A percentile compares a stretch with the other conserved stretches of the same genome.
Conservation (phyloP, 164 flowering plant species). For the Houttuynia cordata region DNA sequence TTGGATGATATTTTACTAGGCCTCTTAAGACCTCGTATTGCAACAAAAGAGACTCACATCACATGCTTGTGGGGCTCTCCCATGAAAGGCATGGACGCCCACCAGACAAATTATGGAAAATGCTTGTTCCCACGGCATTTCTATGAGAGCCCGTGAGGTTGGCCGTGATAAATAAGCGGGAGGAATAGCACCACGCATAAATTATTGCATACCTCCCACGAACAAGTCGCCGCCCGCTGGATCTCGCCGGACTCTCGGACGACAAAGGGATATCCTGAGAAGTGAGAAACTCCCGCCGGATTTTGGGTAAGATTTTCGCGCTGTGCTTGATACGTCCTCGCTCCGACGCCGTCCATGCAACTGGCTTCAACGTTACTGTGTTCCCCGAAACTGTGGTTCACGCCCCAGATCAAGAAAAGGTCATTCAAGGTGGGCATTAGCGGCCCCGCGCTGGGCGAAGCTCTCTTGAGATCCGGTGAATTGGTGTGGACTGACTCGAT, state of each 20-base stretch:
- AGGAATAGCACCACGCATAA: too few relatives aligned
- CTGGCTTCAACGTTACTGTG: slow-evolving; percentile 32
- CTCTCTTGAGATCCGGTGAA: slow-evolving; percentile 16
- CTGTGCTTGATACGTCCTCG: too few relatives aligned
- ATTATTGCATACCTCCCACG: too few relatives aligned
- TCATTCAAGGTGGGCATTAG: slow-evolving; percentile 48
- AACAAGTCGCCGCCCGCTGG: too few relatives aligned
- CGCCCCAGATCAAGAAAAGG: slow-evolving; percentile 10
- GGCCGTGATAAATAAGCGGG: too few relatives aligned
- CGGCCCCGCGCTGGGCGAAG: slow-evolving; percentile 16
- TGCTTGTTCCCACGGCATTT: too few relatives aligned
- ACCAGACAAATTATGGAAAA: not conserved
- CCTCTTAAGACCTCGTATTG: too few relatives aligned
- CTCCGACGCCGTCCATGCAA: slow-evolving; percentile 25
- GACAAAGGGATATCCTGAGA: too few relatives aligned
- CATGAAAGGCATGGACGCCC: not conserved
- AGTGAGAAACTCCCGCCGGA: too few relatives aligned
- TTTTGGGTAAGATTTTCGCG: too few relatives aligned
- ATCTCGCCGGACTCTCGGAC: too few relatives aligned
- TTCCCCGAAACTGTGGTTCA: slow-evolving; percentile 28
- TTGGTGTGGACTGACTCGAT: slow-evolving; percentile 41
- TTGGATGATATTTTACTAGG: not conserved
- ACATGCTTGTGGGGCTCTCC: not conserved
- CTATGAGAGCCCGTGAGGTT: too few relatives aligned
- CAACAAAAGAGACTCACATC: not conserved